Percentiles rank a stretch among this genome's conserved stretches.
Evolutionary conservation across 2,329 filamentous ascomycete genomes (phyloP).

Genomic region (Cladophialophora yegresii): DNA sequence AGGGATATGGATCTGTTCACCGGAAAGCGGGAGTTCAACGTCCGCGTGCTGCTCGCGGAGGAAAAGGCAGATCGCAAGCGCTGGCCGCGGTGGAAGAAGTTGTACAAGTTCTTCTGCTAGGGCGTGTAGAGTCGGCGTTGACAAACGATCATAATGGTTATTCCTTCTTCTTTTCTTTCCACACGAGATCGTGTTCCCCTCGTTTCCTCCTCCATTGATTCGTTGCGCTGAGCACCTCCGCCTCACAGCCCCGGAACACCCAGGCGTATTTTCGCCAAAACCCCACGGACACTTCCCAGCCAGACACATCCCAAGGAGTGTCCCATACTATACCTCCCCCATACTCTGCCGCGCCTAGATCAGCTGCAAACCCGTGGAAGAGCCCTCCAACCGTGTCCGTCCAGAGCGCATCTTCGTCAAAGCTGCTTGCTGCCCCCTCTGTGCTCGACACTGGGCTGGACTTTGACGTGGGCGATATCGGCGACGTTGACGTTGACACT

Average conservation of each 20-base stretch:
- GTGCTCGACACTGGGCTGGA: too few species aligned
- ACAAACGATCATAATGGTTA: background rate
- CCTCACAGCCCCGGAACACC: constrained; percentile 26
- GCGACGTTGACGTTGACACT: too few species aligned
- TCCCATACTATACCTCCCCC: constrained; percentile 50
- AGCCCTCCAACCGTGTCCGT: constrained; percentile 48
- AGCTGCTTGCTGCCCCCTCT: constrained; percentile 36
- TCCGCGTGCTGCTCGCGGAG: constrained; percentile 74
- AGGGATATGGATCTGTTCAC: constrained; percentile 85
- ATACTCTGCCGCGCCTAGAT: constrained; percentile 37
- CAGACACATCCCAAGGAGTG: constrained; percentile 45
- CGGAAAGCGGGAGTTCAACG: constrained; percentile 79
- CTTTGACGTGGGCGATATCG: too few species aligned
- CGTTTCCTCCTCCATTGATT: constrained; percentile 31
- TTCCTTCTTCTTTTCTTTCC: background rate
- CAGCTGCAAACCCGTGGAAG: constrained; percentile 48
- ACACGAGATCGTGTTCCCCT: constrained; percentile 22
- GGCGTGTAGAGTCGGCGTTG: background rate
- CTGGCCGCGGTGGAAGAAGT: constrained; percentile 76
- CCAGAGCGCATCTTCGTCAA: constrained; percentile 51
- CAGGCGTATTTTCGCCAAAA: constrained; percentile 42
- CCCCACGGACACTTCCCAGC: constrained; percentile 49
- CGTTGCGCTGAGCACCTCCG: constrained; percentile 29
- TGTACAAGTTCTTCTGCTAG: constrained; percentile 73
- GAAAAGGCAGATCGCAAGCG: constrained; percentile 71